Percentiles rank a stretch among this genome's conserved stretches.
phyloP scores from a whole-genome alignment of 108 stramenopile species.

The Discostella pseudostelligera region DNA sequence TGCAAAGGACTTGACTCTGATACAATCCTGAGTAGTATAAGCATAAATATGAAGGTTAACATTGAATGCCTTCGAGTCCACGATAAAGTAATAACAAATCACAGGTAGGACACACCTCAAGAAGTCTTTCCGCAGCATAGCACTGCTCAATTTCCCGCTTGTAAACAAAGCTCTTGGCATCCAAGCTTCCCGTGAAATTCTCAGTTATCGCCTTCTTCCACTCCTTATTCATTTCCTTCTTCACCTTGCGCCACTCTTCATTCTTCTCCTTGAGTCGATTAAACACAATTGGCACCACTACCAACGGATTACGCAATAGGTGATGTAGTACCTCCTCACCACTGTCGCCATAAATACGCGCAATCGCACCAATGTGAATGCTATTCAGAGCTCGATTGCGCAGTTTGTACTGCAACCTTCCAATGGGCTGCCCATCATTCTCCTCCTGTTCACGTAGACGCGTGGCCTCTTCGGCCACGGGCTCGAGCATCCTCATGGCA shows the following conservation, averaged over 20 bases:
- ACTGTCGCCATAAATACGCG: conserved; percentile 78
- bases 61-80: too few species aligned
- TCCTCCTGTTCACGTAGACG: conserved; percentile 73
- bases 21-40: conserved; percentile 76
- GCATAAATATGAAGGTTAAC: too few species aligned
- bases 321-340: conserved; percentile 95
- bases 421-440: conserved; percentile 86
- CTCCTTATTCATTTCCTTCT: conserved; percentile 55
- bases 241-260: conserved; percentile 87
- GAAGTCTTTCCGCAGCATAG: conserved; percentile 47
- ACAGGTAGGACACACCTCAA: conserved; percentile 41
- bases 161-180: conserved; percentile 54
- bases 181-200: conserved; percentile 68
- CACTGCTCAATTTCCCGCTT: conserved; percentile 66
- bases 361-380: conserved; percentile 82
- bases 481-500: conserved; percentile 90
- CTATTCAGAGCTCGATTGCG: conserved; percentile 60
- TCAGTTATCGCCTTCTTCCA: conserved; percentile 66
- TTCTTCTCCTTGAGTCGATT: conserved; percentile 96
- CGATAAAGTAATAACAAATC: conserved; percentile 1
- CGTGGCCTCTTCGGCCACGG: conserved; percentile 88
- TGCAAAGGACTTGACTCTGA: conserved; percentile 50
- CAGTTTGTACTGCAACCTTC: conserved; percentile 79
- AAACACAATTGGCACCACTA: conserved; percentile 93
- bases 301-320: conserved; percentile 86